A percentile compares a stretch with the other conserved stretches of the same genome.
Conservation (phyloP, 192 early-diverging fungal species). For the Coemansia sp. region DNA sequence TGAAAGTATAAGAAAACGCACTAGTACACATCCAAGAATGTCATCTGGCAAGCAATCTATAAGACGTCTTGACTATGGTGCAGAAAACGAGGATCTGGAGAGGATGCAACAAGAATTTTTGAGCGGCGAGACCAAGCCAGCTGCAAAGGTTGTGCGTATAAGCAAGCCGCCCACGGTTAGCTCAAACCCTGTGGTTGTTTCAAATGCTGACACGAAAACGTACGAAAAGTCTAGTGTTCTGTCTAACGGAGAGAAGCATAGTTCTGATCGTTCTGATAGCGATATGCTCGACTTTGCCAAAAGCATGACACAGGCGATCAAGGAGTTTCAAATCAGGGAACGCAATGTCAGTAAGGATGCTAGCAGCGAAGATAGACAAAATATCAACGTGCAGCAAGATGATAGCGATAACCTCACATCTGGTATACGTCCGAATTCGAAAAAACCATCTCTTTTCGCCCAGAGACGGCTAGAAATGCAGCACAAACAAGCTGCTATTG, state of each 20-base stretch:
- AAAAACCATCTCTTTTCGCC: slow-evolving; percentile 50
- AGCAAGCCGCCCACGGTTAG: slow-evolving; percentile 13
- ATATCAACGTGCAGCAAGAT: neutral
- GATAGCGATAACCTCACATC: neutral
- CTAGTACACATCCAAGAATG: neutral
- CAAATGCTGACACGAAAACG: neutral
- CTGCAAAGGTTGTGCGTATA: slow-evolving; percentile 37
- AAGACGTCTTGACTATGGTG: slow-evolving; percentile 12
- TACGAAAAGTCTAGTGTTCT: neutral
- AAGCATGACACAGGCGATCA: slow-evolving; percentile 33
- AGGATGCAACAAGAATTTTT: slow-evolving; percentile 48
- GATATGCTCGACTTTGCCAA: slow-evolving; percentile 32
- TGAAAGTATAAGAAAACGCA: too few species aligned
- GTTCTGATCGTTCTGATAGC: neutral
- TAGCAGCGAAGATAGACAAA: neutral
- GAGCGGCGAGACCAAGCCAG: slow-evolving; percentile 29
- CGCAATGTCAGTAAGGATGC: neutral
- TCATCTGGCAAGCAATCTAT: neutral
- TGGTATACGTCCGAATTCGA: neutral
- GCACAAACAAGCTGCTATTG: neutral
- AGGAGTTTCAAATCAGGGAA: slow-evolving; percentile 40
- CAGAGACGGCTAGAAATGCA: slow-evolving; percentile 50
- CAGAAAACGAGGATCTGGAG: slow-evolving; percentile 41
- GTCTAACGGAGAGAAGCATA: neutral
- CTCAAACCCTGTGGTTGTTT: too few species aligned